Evolutionary conservation across 768 basidiomycete species (phyloP), one percentile per base, ranked within the genome.

Genomic region (Rossbeevera mucosa): DNA sequence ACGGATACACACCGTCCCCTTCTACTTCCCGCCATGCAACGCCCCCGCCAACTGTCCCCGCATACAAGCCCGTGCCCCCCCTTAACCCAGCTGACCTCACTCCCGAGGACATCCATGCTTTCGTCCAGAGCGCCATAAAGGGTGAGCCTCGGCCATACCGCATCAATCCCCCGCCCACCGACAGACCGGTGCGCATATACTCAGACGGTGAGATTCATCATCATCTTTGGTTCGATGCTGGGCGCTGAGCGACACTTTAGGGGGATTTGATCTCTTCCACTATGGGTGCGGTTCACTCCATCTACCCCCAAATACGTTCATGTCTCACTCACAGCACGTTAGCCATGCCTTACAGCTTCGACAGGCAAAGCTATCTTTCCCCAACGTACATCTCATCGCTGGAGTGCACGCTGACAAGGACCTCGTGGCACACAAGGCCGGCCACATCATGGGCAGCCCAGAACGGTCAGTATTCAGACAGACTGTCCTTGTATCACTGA

Each of bases 221-320:
- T 38, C 4, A 22, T 42, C 13, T n/a, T 28, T 4, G 16, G 1
- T 5, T 13, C 33, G 8, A 3, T 16, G 14, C 38, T 4, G 9
- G 12, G 12, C 52, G 36, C 45, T 59, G 49, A 59, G 26, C 30
- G 46, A 22, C 24, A n/a, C 64, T 48, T 52, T 62, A 91, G 89
- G 88, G 13, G 95, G 97, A 11, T 99, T 97, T 64, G 96, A 99
- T 71, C 79, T 99, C 48, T 95, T 98, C 72, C 95, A 97, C 69
- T 97, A 92, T 69, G 91, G 91, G 91, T 92, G 68, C 58, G 80
- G 67, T 51, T 31, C 26, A 41, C 47, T 58, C 11, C 26, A 24
- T 7, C n/a, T 24, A 20, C 33, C n/a, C 22, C 24, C 22, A 12
- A n/a, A n/a, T n/a, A n/a, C 8, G 45, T 40, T 43, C 31, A 47